Base-by-base conservation (phyloP, 2,329 filamentous ascomycete genomes). In the Trichoderma pleuroti region DNA sequence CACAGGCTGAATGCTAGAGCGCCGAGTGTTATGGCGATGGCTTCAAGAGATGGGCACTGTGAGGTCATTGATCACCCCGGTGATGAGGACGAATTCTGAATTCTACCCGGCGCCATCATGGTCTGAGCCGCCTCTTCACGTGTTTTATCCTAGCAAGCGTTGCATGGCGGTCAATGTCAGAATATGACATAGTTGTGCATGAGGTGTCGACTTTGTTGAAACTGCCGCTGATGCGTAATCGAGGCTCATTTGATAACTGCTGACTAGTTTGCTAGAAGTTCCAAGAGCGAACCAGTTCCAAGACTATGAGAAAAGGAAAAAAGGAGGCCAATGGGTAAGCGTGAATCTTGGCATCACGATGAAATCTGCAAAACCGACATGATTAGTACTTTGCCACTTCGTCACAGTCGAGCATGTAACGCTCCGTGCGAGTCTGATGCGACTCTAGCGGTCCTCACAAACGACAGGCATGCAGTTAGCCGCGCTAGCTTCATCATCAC, bases 21-120 rank as follows among this genome's bases (percentile, higher is more conserved):
- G 9, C 46, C 21, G 14, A 34, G 26, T 8, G 2, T 34, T 34
- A 3, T 34, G 28, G 9, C 8, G n/a, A 32, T 32, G 11, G 65
- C 39, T 61, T 36, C 21, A 61, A 61, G 56, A 30, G 21, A 61
- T 34, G 24, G 21, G 28, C 56, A 39, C 7, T 18, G 16, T 61
- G 66, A 68, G 56, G 66, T 68, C 66, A 68, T 68, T 18, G 39
- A 61, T 68, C 21, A 60, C 30, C n/a, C 18, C 7, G 26, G n/a
- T n/a, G 54, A 49, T 32, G n/a, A n/a, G 18, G 18, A 24, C 16
- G 32, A 54, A 39, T 54, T 12, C 30, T 59, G 34, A 2, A 28
- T 10, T 57, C 52, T 46, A 30, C 8, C 8, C 32, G 28, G 32
- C 52, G 39, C 24, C 28, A 24, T 24, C 32, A 46, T 64, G 10